Conservation (phyloP, 2,329 filamentous ascomycete genomes). For the Zymoseptoria ardabiliae region DNA sequence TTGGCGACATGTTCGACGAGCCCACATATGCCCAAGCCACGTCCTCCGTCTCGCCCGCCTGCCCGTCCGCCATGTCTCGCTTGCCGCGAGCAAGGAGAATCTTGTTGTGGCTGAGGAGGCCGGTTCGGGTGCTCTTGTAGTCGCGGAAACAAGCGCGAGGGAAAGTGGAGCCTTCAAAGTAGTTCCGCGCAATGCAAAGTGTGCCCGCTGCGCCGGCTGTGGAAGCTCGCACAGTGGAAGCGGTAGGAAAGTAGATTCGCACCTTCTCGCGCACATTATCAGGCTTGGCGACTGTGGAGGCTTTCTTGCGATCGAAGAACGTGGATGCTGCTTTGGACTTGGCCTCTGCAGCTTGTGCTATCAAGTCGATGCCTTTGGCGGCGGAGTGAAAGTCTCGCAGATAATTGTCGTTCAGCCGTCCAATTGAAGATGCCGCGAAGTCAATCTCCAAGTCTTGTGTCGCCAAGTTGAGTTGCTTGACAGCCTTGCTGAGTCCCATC, state of each 20-base stretch:
- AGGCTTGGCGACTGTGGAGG: not conserved
- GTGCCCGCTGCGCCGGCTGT: constrained; percentile 58
- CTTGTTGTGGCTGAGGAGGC: constrained; percentile 85
- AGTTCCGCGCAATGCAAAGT: constrained; percentile 67
- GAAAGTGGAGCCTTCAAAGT: constrained; percentile 63
- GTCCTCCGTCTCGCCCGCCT: constrained; percentile 24
- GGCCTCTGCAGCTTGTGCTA: constrained; percentile 13
- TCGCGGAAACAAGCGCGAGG: constrained; percentile 67
- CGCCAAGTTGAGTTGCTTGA: constrained; percentile 55
- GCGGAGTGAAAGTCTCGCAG: constrained; percentile 54
- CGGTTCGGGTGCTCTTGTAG: constrained; percentile 61
- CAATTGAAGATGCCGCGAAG: constrained; percentile 73
- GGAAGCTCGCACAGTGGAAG: constrained; percentile 46
- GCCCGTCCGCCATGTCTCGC: not conserved
- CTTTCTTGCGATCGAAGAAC: constrained; percentile 18
- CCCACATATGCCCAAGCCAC: constrained; percentile 77
- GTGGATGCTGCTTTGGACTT: constrained; percentile 16
- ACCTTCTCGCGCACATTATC: constrained; percentile 46
- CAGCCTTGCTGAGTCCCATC: constrained; percentile 61
- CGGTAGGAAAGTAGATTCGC: constrained; percentile 74
- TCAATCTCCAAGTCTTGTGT: constrained; percentile 41
- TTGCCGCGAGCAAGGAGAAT: constrained; percentile 34
- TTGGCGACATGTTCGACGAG: constrained; percentile 86
- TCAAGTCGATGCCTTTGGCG: constrained; percentile 41
- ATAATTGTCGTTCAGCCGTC: constrained; percentile 63